Percentiles rank a stretch among this genome's conserved stretches.
These are phyloP conservation scores for Brassica napus DNA, from an alignment of 345 rosid genomes.

Conservation along the genomic window Da-Ae NC_063440.1:8377501-8378000, in stretches of 20 bases:
- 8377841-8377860: background rate
- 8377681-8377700: background rate
- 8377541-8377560: no score
- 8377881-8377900: conserved; percentile 27
- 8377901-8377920: conserved; percentile 62
- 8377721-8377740: background rate
- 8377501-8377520: background rate
- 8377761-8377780: background rate
- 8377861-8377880: background rate
- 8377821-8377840: background rate
- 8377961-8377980: conserved; percentile 64
- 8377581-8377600: no score
- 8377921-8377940: conserved; percentile 56
- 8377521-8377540: background rate
- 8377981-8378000: conserved; percentile 57
- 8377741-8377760: background rate
- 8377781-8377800: background rate
- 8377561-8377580: no score
- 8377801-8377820: background rate
- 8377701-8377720: background rate
- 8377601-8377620: background rate
- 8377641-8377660: background rate
- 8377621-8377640: background rate
- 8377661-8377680: background rate
- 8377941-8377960: conserved; percentile 53